A percentile compares a stretch with the other conserved stretches of the same genome.
These are phyloP conservation scores for Canariomyces notabilis DNA, from an alignment of 2,329 filamentous ascomycete species.

Conservation along the genomic window DNA sequence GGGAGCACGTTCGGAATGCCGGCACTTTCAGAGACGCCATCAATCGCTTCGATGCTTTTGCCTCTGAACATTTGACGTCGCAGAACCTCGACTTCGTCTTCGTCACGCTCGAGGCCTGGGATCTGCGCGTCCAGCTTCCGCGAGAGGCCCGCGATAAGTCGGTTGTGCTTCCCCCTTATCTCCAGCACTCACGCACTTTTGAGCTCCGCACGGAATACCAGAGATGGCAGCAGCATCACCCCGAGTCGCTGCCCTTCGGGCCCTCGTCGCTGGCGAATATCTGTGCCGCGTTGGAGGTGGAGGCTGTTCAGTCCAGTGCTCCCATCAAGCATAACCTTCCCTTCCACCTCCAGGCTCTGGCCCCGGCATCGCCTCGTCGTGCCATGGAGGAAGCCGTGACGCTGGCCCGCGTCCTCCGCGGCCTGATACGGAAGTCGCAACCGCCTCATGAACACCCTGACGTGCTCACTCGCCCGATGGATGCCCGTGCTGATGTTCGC, in stretches of 20 bases:
- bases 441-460: slow-evolving; percentile 90
- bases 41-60: slow-evolving; percentile 89
- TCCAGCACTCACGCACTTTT: slow-evolving; percentile 96
- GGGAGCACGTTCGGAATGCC: slow-evolving; percentile 97
- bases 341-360: slow-evolving; percentile 93
- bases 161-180: slow-evolving; percentile 90
- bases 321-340: slow-evolving; percentile 98
- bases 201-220: slow-evolving; percentile 97
- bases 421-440: slow-evolving; percentile 93
- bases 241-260: slow-evolving; percentile 93
- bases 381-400: slow-evolving; percentile 98
- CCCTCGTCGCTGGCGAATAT: slow-evolving; percentile 96
- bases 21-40: slow-evolving; percentile 96
- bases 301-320: slow-evolving; percentile 93
- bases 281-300: slow-evolving; percentile 94
- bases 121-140: slow-evolving; percentile 93
- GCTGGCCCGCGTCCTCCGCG: slow-evolving; percentile 83
- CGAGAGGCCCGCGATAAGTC: slow-evolving; percentile 97
- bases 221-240: slow-evolving; percentile 96
- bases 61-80: slow-evolving; percentile 80
- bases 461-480: slow-evolving; percentile 91
- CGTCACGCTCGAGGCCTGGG: slow-evolving; percentile 97
- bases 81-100: slow-evolving; percentile 97
- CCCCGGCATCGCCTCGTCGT: slow-evolving; percentile 88
- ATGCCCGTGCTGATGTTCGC: slow-evolving; percentile 90